These are phyloP conservation scores for Aureobasidium melanogenum DNA, from an alignment of 2,329 filamentous ascomycete species.

Conservation along the genomic window DNA sequence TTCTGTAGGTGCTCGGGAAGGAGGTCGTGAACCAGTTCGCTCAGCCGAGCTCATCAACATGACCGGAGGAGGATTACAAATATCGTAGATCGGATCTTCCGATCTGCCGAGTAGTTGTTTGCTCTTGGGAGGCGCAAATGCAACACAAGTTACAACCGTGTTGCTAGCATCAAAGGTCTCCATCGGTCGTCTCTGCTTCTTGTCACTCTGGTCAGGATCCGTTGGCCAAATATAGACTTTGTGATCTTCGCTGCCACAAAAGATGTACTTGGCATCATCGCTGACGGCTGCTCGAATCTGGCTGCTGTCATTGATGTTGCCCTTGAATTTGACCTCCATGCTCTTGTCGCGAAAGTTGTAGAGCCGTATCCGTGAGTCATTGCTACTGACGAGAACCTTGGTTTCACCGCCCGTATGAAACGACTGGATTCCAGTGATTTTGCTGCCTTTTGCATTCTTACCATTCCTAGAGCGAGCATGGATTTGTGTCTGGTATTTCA, in stretches of 20 bases:
- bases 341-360: constrained; percentile 82
- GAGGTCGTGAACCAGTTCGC: constrained; percentile 32
- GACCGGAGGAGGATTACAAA: constrained; percentile 91
- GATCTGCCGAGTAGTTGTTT: constrained; percentile 69
- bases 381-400: constrained; percentile 85
- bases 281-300: constrained; percentile 87
- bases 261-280: constrained; percentile 76
- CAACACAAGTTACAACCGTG: constrained; percentile 78
- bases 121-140: constrained; percentile 73
- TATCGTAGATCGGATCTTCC: constrained; percentile 87
- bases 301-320: constrained; percentile 79
- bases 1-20: constrained; percentile 41
- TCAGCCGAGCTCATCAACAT: constrained; percentile 70
- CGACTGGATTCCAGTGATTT: constrained; percentile 89
- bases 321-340: constrained; percentile 82
- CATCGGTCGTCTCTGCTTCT: constrained; percentile 69
- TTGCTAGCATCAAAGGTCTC: constrained; percentile 89
- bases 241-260: constrained; percentile 87
- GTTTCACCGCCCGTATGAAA: constrained; percentile 56
- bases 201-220: constrained; percentile 49
- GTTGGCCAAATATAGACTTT: constrained; percentile 85
- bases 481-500: constrained; percentile 76
- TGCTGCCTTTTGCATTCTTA: constrained; percentile 91
- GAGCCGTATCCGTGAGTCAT: constrained; percentile 83
- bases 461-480: constrained; percentile 89